phyloP scores from a whole-genome alignment of 2,329 filamentous ascomycete species.

The Sporothrix curviconia region DNA sequence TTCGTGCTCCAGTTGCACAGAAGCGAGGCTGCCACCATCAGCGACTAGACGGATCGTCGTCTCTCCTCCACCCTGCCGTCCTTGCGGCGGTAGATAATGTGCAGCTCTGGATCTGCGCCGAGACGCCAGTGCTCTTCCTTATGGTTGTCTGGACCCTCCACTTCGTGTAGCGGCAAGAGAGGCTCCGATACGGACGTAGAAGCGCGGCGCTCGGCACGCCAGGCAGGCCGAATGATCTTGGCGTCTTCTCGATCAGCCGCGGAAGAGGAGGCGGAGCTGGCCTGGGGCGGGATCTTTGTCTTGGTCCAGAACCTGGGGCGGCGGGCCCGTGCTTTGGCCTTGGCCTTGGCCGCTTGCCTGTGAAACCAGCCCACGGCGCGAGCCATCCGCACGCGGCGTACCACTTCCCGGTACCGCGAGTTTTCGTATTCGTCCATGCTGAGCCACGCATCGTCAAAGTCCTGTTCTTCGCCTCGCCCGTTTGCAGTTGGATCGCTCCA shows the following conservation, averaged over 20 bases:
- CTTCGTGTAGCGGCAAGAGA: background rate
- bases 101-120: background rate
- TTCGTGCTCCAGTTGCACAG: too few relatives aligned
- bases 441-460: too few relatives aligned
- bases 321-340: too few relatives aligned
- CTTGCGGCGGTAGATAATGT: background rate
- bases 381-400: too few relatives aligned
- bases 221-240: background rate
- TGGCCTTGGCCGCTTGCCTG: too few relatives aligned
- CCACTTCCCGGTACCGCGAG: too few relatives aligned
- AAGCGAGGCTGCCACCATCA: too few relatives aligned
- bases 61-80: background rate
- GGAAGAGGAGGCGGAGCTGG: background rate
- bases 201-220: background rate
- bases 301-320: background rate
- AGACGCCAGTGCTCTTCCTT: background rate
- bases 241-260: too few relatives aligned
- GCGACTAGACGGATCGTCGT: background rate
- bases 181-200: background rate
- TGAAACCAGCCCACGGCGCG: too few relatives aligned
- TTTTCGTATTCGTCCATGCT: too few relatives aligned
- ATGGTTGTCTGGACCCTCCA: background rate
- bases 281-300: background rate
- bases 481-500: too few relatives aligned
- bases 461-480: too few relatives aligned